A percentile compares a stretch with the other conserved stretches of the same genome.
phyloP scores from a whole-genome alignment of 768 basidiomycete genomes.

The Boletus vinaceobasis region DNA sequence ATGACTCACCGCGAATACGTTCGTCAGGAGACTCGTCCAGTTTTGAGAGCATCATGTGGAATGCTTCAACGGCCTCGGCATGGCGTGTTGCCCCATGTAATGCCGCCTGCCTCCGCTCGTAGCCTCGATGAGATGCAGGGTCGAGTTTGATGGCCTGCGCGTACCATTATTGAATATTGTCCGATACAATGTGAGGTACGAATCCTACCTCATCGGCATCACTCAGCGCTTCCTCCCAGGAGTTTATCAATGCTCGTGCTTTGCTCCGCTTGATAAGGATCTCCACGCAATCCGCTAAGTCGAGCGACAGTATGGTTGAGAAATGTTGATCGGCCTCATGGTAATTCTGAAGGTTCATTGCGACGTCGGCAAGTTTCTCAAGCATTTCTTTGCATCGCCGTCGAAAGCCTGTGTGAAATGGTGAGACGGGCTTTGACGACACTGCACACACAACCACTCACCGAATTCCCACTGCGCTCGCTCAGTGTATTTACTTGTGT shows the following conservation, averaged over 20 bases:
- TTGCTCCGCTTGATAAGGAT: too few relatives aligned
- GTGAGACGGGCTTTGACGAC: too few relatives aligned
- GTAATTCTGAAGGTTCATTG: background rate
- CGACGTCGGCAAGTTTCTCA: background rate
- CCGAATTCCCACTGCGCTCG: background rate
- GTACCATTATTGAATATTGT: background rate
- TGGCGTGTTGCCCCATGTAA: background rate
- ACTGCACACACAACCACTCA: background rate
- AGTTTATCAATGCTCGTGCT: background rate
- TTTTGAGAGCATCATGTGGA: background rate
- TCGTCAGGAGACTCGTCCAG: background rate
- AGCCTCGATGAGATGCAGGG: background rate
- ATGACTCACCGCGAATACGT: background rate
- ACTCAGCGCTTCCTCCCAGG: background rate
- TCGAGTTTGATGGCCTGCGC: background rate
- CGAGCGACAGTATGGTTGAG: background rate
- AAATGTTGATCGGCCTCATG: background rate
- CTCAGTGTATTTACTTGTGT: background rate
- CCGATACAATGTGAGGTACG: too few relatives aligned
- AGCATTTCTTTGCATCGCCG: too few relatives aligned
- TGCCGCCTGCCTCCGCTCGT: background rate
- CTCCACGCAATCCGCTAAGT: background rate
- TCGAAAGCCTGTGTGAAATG: too few relatives aligned
- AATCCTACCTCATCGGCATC: background rate
- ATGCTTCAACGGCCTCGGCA: background rate